Base-by-base conservation (phyloP, 192 early-diverging fungal genomes). In the Coemansia sp. region DNA sequence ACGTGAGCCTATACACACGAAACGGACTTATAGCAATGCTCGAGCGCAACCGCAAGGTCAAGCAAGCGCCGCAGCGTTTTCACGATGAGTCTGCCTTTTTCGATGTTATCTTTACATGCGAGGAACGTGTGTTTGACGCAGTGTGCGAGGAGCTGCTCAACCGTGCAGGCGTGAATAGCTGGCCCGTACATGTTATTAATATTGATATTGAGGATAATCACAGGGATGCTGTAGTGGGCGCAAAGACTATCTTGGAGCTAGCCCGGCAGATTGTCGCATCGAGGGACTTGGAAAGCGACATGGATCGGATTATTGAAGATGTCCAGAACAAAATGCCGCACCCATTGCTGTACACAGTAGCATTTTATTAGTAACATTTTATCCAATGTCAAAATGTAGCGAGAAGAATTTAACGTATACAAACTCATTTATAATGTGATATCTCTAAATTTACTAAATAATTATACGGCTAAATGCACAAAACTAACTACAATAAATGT, bases 161-260 rank as follows among this genome's bases (percentile, higher is more conserved):
- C 35, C 85, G 93, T 19, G 87, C 88, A 2, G 86, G 89, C 20
- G 56, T 82, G 3, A 73, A 85, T 29, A 93, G 85, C 59, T 70
- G 74, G 49, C 89, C 89, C 1, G 89, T 94, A 0, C 95, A 98
- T 83, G 86, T 98, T 2, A 89, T 98, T 59, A 98, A 98, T 61
- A 85, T 98, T 4, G 95, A 97, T 32, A 98, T 97, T 66, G 91
- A 91, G 62, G 96, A 98, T 72, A 98, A 94, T 77, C 89, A 92
- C 47, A 86, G 90, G 64, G 93, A 96, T 62, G 94, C 96, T 0
- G 68, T 83, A 18, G 65, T 93, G 0, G 96, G 95, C 4, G 96
- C 90, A 8, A 82, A 88, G 64, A 87, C 90, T 23, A 94, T 98
- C 37, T 64, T 93, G 26, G 83, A 93, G 65, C 73, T 98, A 47